Evolutionary conservation across 331 rosid genomes (phyloP), one percentile per base, ranked within the genome.

Genomic region (Malus hybrid): DNA sequence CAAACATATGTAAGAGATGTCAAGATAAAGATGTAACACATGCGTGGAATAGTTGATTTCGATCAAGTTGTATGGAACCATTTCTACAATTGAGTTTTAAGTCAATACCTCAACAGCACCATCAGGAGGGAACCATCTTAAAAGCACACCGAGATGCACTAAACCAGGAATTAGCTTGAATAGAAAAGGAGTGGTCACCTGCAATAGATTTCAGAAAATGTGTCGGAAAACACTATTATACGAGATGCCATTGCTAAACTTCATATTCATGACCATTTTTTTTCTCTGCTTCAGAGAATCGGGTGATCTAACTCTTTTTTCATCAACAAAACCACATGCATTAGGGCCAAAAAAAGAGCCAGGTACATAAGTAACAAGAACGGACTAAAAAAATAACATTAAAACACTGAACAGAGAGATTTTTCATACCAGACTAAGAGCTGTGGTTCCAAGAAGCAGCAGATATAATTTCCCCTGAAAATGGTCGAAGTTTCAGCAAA

Each of bases 131-230:
- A 95, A 95, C 98, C 99, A 95, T 77, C 91, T 88, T 80, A 90
- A 71, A 33, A 95, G 91, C 81, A 90, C 98, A 8, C 97, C 99
- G 60, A 95, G 93, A 86, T 90, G 99, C 79, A 92, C 91, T 28
- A 95, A 97, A 32, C 93, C 94, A 76, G 98, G 99, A 68, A 92
- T 92, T 74, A 92, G 90, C 91, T 95, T 95, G 88, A 95, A 95
- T 68, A 95, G 97, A 63, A 95, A 68, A 70, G 99, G 96, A 77
- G 99, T 90, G 14, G 98, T 92, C 22, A 95, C 99, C 99, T 95
- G 89, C 84, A 78, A 68, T 53, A 68, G 63, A 62, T 79, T 20
- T 68, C 44, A 36, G 44, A 9, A 50, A 66, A 77, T 16, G 58
- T 24, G 20, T 32, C 18, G 46, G 72, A 55, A 74, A 80, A 29